These are phyloP conservation scores for Kodamaea kaohsiungensis DNA, from an alignment of 805 yeast genomes.

Conservation along the genomic window DNA sequence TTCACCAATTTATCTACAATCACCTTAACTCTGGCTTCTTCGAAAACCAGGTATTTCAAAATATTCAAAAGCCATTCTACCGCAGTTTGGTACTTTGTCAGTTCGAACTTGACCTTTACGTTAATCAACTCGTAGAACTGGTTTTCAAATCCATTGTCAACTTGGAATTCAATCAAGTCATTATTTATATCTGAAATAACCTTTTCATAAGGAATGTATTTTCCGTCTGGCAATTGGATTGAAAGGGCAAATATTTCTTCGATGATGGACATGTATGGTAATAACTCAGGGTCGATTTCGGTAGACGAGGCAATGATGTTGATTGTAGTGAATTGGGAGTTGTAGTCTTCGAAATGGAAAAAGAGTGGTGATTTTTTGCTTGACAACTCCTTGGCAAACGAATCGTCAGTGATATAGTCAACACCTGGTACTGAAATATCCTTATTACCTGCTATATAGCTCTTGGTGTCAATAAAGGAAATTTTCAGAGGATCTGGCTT, in stretches of 20 bases:
- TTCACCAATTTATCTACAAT: conserved; percentile 62
- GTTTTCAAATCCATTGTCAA: conserved; percentile 58
- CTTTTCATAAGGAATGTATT: conserved; percentile 62
- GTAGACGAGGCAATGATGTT: conserved; percentile 60
- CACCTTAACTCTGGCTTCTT: conserved; percentile 67
- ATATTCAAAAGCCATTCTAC: conserved; percentile 75
- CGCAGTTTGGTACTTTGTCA: conserved; percentile 62
- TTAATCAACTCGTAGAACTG: conserved; percentile 67
- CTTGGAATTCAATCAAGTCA: conserved; percentile 64
- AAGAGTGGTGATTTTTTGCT: conserved; percentile 37
- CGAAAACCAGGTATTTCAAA: conserved; percentile 67
- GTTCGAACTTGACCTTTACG: conserved; percentile 61
- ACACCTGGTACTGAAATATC: conserved; percentile 14
- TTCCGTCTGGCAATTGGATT: conserved; percentile 60
- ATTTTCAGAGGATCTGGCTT: conserved; percentile 77
- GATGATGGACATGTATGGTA: conserved; percentile 65
- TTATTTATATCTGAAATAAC: conserved; percentile 73
- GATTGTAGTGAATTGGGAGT: conserved; percentile 76
- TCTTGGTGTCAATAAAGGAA: conserved; percentile 64
- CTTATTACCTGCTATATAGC: conserved; percentile 57
- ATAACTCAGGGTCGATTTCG: conserved; percentile 48
- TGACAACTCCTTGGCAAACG: conserved; percentile 15
- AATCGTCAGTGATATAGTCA: conserved; percentile 28
- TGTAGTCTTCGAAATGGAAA: conserved; percentile 75
- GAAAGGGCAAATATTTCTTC: conserved; percentile 75